Percentiles rank a stretch among this genome's conserved stretches.
Conservation (phyloP, 805 yeast species). For the Pichia exigua region DNA sequence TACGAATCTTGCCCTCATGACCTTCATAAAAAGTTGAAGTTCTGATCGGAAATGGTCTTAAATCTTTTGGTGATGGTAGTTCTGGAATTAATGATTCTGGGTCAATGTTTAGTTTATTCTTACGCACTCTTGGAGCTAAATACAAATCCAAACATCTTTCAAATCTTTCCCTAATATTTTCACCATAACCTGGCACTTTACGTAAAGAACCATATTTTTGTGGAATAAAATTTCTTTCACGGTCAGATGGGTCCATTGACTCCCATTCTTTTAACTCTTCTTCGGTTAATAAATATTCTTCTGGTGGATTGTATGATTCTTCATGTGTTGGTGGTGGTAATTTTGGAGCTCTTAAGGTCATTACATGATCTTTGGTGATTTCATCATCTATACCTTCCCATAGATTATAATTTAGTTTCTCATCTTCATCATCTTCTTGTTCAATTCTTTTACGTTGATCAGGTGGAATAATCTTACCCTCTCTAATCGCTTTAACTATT, state of each 20-base stretch:
- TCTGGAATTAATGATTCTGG: constrained; percentile 95
- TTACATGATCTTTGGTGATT: constrained; percentile 63
- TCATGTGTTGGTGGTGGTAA: constrained; percentile 94
- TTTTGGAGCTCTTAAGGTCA: constrained; percentile 94
- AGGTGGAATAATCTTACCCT: constrained; percentile 86
- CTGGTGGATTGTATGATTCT: constrained; percentile 96
- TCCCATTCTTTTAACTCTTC: constrained; percentile 73
- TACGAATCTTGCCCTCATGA: constrained; percentile 74
- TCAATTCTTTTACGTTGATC: constrained; percentile 43
- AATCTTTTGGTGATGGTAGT: constrained; percentile 91
- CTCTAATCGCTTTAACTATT: constrained; percentile 91
- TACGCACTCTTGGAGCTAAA: constrained; percentile 92
- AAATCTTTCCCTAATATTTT: constrained; percentile 79
- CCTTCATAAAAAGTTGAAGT: constrained; percentile 81
- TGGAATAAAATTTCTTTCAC: constrained; percentile 75
- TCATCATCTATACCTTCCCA: constrained; percentile 65
- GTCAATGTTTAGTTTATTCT: constrained; percentile 83
- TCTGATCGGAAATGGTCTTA: constrained; percentile 92
- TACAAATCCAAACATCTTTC: constrained; percentile 92
- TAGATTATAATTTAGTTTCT: constrained; percentile 53
- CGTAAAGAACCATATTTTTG: constrained; percentile 76
- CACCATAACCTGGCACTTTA: constrained; percentile 88
- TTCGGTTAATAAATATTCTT: constrained; percentile 74
- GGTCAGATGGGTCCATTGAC: constrained; percentile 61
- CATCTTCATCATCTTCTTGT: constrained; percentile 37